Evolutionary conservation across 2,329 filamentous ascomycete genomes (phyloP), one percentile per base, ranked within the genome.

Genomic region (Pseudogymnoascus sp.): DNA sequence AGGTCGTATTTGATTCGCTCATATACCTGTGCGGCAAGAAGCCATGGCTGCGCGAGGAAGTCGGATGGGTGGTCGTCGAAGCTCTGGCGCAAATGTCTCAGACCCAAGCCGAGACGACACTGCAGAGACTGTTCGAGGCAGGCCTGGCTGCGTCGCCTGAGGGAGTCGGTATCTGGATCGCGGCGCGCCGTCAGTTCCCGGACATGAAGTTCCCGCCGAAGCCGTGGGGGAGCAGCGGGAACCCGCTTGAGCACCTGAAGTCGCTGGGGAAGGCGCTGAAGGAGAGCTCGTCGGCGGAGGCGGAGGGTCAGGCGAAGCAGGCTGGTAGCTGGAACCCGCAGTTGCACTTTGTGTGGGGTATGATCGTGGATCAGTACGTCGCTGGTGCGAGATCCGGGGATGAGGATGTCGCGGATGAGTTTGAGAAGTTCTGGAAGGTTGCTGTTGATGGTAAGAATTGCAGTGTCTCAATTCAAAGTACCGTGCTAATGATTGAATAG

Each of bases 41-140:
- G 75, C 85, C 90, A 33, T 97, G 93, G 93, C 81, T 97, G 68
- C 85, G 91, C 65, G 87, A 93, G 70, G 90, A 96, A 73, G 96
- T 91, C 70, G 91, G 90, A 33, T 91, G 87, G 81, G 85, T 95
- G 59, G 80, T 97, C 26, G 87, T 89, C 50, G 86, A 91, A 71
- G 86, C 88, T 13, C 75, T 95, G 38, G 81, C 82, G 33, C 85
- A 87, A 70, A 84, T 84, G 78, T 77, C 78, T 38, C 76, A 82
- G 68, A 63, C 17, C 2, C 82, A 85, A 63, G 84, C 84, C 0
- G 81, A 87, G 70, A 76, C 79, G 26, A 86, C 88, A 0, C 78
- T 96, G 36, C 77, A 84, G 65, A 82, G 81, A 40, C 72, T 96
- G 8, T 79, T 80, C 19, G 80, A 84, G 15, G 82, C 84, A 60